These are phyloP conservation scores for Fagopyrum tataricum DNA, from an alignment of 148 eudicot species.

Conservation along the genomic window DNA sequence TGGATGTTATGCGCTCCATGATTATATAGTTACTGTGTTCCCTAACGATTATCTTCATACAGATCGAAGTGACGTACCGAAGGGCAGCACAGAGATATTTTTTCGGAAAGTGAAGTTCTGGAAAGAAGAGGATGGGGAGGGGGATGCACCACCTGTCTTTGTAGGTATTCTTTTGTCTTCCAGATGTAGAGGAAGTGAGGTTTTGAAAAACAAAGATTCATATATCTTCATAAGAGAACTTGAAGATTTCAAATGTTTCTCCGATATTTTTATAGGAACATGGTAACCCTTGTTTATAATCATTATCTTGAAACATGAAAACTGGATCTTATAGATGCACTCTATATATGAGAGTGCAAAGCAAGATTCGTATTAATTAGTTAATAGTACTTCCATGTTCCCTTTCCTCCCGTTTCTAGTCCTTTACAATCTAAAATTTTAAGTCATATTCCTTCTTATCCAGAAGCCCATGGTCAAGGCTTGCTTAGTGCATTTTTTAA, in stretches of 20 bases:
- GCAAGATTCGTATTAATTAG: background rate
- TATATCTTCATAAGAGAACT: background rate
- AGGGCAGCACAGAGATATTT: constrained; percentile 89
- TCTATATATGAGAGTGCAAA: background rate
- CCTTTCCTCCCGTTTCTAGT: background rate
- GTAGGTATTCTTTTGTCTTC: constrained; percentile 59
- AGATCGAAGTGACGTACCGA: constrained; percentile 94
- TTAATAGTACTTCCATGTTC: background rate
- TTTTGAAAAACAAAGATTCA: background rate
- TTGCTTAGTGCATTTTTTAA: background rate
- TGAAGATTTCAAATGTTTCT: background rate
- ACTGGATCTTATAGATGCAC: background rate
- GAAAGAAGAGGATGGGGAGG: constrained; percentile 97
- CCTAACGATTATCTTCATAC: constrained; percentile 15
- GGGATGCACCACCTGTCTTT: constrained; percentile 98
- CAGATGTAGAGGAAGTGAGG: background rate
- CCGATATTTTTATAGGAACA: background rate
- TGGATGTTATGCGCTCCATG: background rate
- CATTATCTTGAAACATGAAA: background rate
- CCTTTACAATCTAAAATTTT: background rate
- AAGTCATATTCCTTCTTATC: background rate
- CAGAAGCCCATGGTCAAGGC: background rate
- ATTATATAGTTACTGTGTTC: background rate
- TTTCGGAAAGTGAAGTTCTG: constrained; percentile 96
- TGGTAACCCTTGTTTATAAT: background rate